Percentiles rank a stretch among this genome's conserved stretches.
phyloP scores from a whole-genome alignment of 1,284 basidiomycete species.

The Puccinia triticina region DNA sequence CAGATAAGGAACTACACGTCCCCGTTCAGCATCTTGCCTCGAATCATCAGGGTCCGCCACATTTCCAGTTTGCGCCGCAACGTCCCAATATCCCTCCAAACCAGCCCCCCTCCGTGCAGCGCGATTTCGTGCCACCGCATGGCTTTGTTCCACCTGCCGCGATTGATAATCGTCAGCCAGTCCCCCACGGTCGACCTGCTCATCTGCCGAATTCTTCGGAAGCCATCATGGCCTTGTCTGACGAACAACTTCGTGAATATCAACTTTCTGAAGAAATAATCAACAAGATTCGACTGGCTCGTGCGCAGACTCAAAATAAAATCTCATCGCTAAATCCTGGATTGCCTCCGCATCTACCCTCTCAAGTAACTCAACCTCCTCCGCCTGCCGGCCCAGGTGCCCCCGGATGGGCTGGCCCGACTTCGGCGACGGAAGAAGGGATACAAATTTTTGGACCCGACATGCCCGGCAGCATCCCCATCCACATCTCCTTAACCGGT shows the following conservation, averaged over 20 bases:
- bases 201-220: background rate
- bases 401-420: background rate
- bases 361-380: slow-evolving; percentile 17
- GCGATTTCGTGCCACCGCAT: slow-evolving; percentile 11
- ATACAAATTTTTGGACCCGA: slow-evolving; percentile 2
- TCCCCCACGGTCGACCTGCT: background rate
- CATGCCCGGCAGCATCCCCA: background rate
- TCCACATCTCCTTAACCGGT: slow-evolving; percentile 8
- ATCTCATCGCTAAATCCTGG: background rate
- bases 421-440: slow-evolving; percentile 10
- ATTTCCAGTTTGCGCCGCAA: slow-evolving; percentile 31
- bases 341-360: background rate
- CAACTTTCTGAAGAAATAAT: slow-evolving; percentile 21
- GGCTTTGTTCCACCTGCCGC: slow-evolving; percentile 6
- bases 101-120: slow-evolving; percentile 1
- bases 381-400: background rate
- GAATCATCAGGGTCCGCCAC: background rate
- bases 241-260: slow-evolving; percentile 34
- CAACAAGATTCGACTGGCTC: slow-evolving; percentile 44
- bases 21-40: background rate
- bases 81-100: background rate
- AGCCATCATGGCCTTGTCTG: slow-evolving; percentile 46
- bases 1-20: background rate
- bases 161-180: background rate
- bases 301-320: slow-evolving; percentile 39